Percentiles rank a stretch among this genome's conserved stretches.
phyloP scores from a whole-genome alignment of 2,329 filamentous ascomycete genomes.

The Aspergillus vadensis region DNA sequence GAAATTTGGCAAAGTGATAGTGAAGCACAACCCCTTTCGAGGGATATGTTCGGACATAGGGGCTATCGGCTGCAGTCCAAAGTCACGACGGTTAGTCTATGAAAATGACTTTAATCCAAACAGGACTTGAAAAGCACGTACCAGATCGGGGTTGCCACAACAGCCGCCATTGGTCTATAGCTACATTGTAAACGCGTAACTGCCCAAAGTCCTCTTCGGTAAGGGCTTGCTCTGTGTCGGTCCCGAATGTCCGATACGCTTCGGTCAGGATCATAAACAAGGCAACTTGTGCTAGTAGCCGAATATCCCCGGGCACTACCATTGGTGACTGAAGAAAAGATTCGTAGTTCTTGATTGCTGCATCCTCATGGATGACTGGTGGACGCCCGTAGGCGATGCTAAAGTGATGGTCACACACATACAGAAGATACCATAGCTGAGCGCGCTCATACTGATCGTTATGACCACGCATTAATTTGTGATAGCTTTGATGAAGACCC shows the following conservation, averaged over 20 bases:
- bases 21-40: slow-evolving; percentile 55
- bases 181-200: slow-evolving; percentile 48
- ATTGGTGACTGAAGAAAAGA: slow-evolving; percentile 56
- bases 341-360: slow-evolving; percentile 60
- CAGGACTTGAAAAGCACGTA: slow-evolving; percentile 19
- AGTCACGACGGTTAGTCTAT: slow-evolving; percentile 5
- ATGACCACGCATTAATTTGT: slow-evolving; percentile 52
- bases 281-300: slow-evolving; percentile 61
- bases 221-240: slow-evolving; percentile 56
- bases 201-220: slow-evolving; percentile 56
- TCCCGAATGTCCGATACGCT: slow-evolving; percentile 60
- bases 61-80: slow-evolving; percentile 39
- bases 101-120: not conserved
- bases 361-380: slow-evolving; percentile 60
- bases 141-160: slow-evolving; percentile 51
- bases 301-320: slow-evolving; percentile 57
- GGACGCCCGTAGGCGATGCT: slow-evolving; percentile 63
- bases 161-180: slow-evolving; percentile 56
- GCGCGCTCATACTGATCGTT: slow-evolving; percentile 57
- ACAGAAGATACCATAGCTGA: slow-evolving; percentile 64
- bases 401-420: slow-evolving; percentile 68
- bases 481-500: slow-evolving; percentile 57
- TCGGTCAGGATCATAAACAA: slow-evolving; percentile 61
- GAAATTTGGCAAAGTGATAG: slow-evolving; percentile 57
- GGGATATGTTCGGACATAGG: slow-evolving; percentile 52